A percentile compares a stretch with the other conserved stretches of the same genome.
Evolutionary conservation across 2,329 filamentous ascomycete species (phyloP).

Genomic region (Hypoxylon sp.): DNA sequence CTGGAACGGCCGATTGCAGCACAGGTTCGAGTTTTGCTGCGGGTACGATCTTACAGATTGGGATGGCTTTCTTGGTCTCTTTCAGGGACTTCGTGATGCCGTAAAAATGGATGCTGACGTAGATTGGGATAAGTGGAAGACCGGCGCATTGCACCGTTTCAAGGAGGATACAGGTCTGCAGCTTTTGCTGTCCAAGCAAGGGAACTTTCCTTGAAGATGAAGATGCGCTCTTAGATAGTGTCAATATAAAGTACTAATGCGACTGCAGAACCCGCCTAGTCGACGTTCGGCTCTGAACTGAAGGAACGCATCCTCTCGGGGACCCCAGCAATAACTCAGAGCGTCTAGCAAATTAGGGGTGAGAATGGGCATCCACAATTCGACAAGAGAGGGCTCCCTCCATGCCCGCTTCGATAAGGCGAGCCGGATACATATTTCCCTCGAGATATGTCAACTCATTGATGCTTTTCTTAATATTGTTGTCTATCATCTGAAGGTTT

Average conservation of each 20-base stretch:
- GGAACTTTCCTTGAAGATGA: no score
- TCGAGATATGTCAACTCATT: not conserved
- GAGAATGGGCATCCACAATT: constrained; percentile 4
- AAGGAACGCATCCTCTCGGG: constrained; percentile 10
- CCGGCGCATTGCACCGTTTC: constrained; percentile 52
- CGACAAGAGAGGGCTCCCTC: not conserved
- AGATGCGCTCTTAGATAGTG: no score
- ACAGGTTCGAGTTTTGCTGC: constrained; percentile 57
- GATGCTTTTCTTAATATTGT: not conserved
- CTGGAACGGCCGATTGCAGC: constrained; percentile 53
- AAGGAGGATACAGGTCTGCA: constrained; percentile 31
- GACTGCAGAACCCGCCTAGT: not conserved
- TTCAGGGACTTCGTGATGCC: constrained; percentile 54
- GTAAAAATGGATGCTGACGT: constrained; percentile 51
- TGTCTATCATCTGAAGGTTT: constrained; percentile 11
- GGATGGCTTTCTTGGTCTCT: constrained; percentile 57
- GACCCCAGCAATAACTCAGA: constrained; percentile 24
- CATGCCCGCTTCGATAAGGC: constrained; percentile 12
- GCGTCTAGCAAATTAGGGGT: not conserved
- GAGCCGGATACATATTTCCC: constrained; percentile 10
- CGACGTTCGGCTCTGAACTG: constrained; percentile 17
- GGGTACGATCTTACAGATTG: constrained; percentile 57
- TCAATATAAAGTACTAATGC: no score
- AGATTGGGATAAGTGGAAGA: constrained; percentile 56
- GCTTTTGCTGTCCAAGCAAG: no score